Conservation (phyloP, 2,329 filamentous ascomycete genomes). For the Colletotrichum horii region DNA sequence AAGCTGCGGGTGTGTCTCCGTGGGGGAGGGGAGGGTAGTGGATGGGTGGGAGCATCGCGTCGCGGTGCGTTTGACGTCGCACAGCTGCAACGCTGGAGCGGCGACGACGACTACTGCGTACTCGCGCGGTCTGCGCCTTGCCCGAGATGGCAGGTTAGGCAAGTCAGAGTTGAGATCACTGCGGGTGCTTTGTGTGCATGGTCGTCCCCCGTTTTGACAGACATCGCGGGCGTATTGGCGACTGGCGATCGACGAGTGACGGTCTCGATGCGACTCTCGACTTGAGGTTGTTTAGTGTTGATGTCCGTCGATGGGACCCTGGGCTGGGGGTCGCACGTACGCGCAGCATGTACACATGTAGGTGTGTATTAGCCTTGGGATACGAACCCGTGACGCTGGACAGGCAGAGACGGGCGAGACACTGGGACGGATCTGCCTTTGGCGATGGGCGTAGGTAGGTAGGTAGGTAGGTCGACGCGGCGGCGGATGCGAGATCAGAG, state of each 20-base stretch:
- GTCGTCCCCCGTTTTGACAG: neutral
- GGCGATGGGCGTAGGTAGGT: neutral
- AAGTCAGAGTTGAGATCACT: neutral
- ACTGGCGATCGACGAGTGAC: conserved; percentile 3
- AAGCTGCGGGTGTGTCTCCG: neutral
- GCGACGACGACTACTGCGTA: neutral
- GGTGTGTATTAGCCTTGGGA: neutral
- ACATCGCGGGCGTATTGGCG: neutral
- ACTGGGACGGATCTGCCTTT: neutral
- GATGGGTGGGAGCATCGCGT: conserved; percentile 8
- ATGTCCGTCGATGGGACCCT: neutral
- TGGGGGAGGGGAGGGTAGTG: neutral
- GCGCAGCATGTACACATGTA: neutral
- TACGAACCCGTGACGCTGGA: conserved; percentile 3
- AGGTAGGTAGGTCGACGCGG: neutral
- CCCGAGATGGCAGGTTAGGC: neutral
- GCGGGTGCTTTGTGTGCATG: neutral
- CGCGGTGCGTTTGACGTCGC: conserved; percentile 2
- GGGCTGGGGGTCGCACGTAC: neutral
- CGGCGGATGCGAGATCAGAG: neutral
- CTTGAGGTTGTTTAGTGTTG: neutral
- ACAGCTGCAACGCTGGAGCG: conserved; percentile 14
- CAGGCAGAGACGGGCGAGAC: neutral
- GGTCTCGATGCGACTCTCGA: neutral
- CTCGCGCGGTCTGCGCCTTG: conserved; percentile 9